A percentile compares a stretch with the other conserved stretches of the same genome.
phyloP scores from a whole-genome alignment of 306 rosid genomes.

The Hippophae gyantsensis region DNA sequence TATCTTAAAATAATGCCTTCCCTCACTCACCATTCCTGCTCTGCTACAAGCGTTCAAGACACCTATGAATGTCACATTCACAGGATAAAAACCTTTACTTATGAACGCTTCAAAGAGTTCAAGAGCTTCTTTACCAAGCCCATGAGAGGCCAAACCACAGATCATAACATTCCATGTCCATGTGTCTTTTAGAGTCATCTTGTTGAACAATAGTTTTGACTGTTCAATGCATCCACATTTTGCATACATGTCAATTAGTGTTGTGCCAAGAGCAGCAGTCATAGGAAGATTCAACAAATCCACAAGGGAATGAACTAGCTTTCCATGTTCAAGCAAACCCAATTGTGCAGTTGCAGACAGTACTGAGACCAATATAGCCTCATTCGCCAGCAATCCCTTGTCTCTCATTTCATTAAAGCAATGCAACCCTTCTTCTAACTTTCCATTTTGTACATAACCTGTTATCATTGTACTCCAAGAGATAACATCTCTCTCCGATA shows the following conservation, averaged over 20 bases:
- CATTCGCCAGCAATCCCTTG: slow-evolving; percentile 33
- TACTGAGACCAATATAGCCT: slow-evolving; percentile 53
- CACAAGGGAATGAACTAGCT: slow-evolving; percentile 45
- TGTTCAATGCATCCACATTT: slow-evolving; percentile 56
- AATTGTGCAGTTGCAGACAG: slow-evolving; percentile 49
- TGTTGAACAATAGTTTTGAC: slow-evolving; percentile 39
- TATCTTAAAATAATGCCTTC: slow-evolving; percentile 25
- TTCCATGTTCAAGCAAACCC: slow-evolving; percentile 59
- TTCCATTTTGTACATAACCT: slow-evolving; percentile 38
- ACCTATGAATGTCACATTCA: slow-evolving; percentile 46
- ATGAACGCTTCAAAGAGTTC: slow-evolving; percentile 45
- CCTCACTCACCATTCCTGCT: slow-evolving; percentile 45
- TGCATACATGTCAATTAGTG: slow-evolving; percentile 60
- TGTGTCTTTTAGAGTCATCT: slow-evolving; percentile 28
- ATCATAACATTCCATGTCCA: slow-evolving; percentile 67
- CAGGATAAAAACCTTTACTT: slow-evolving; percentile 31
- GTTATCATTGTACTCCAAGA: slow-evolving; percentile 70
- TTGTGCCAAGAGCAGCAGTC: slow-evolving; percentile 46
- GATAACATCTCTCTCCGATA: slow-evolving; percentile 38
- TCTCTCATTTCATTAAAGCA: slow-evolving; percentile 41
- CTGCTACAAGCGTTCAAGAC: slow-evolving; percentile 56
- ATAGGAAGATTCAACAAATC: slow-evolving; percentile 37
- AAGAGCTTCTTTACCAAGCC: slow-evolving; percentile 45
- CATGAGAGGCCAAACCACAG: slow-evolving; percentile 71
- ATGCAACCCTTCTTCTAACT: slow-evolving; percentile 43